phyloP scores from a whole-genome alignment of 306 rosid species.

The Quercus alba region DNA sequence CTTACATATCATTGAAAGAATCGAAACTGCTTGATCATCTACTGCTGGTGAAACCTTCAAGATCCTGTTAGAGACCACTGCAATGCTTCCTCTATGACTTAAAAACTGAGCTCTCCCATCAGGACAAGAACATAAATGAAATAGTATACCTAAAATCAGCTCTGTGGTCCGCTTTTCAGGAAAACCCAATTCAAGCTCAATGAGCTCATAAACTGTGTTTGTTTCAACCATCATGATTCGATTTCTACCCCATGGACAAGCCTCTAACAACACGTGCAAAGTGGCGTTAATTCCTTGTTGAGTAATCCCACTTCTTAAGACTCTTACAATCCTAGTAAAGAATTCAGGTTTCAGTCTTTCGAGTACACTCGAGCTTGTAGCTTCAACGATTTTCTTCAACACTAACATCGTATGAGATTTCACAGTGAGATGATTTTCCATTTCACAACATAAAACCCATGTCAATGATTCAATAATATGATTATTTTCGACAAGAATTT shows the following conservation, averaged over 20 bases:
- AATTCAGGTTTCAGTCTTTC: constrained; percentile 38
- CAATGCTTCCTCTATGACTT: constrained; percentile 49
- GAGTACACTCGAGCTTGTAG: constrained; percentile 1
- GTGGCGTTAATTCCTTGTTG: constrained; percentile 46
- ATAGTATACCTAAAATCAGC: constrained; percentile 37
- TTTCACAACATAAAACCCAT: constrained; percentile 35
- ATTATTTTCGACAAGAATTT: constrained; percentile 19
- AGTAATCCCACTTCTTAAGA: constrained; percentile 28
- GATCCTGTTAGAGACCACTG: constrained; percentile 41
- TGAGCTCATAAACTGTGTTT: constrained; percentile 39
- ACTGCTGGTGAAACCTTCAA: constrained; percentile 41
- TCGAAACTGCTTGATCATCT: constrained; percentile 49
- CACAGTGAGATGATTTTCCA: constrained; percentile 21
- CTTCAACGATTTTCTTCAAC: constrained; percentile 31
- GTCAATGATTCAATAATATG: constrained; percentile 35
- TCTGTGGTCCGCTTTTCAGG: constrained; percentile 45
- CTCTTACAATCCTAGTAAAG: constrained; percentile 26
- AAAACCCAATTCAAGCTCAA: constrained; percentile 40
- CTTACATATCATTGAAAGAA: constrained; percentile 40
- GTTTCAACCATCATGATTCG: constrained; percentile 40
- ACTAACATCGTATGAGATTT: constrained; percentile 36
- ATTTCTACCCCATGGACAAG: constrained; percentile 39
- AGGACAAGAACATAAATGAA: constrained; percentile 54
- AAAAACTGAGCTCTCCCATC: constrained; percentile 62
- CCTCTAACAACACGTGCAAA: constrained; percentile 28